phyloP scores from a whole-genome alignment of 495 filamentous ascomycete species.

The Aspergillus incahuasiensis region DNA sequence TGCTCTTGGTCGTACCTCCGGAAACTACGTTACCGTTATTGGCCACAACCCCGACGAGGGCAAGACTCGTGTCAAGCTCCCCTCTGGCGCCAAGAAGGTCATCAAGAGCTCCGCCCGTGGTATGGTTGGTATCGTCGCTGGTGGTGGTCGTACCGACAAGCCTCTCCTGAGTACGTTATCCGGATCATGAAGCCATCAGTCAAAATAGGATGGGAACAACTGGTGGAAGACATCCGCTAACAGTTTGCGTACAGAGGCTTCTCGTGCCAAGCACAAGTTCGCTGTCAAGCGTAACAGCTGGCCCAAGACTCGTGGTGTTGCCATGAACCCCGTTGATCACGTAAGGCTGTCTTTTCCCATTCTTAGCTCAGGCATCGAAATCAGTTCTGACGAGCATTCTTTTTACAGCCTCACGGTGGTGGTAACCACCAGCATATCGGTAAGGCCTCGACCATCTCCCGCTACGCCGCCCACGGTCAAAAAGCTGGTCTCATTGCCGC shows the following conservation, averaged over 20 bases:
- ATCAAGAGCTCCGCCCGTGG: constrained; percentile 84
- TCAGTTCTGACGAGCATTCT: constrained; percentile 26
- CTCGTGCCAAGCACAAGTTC: constrained; percentile 98
- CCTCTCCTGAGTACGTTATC: constrained; percentile 66
- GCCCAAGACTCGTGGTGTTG: constrained; percentile 99
- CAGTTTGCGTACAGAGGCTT: constrained; percentile 57
- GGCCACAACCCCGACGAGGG: constrained; percentile 99
- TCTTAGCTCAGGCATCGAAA: background rate
- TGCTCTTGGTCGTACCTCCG: constrained; percentile 89
- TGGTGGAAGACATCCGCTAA: constrained; percentile 11
- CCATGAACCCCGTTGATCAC: constrained; percentile 99
- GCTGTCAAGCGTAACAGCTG: constrained; percentile 99
- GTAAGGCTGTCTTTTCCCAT: constrained; percentile 40
- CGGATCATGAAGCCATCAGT: background rate
- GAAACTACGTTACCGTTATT: constrained; percentile 98
- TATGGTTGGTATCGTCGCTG: constrained; percentile 99
- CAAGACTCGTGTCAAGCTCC: constrained; percentile 99
- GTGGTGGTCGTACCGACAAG: constrained; percentile 99
- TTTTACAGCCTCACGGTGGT: constrained; percentile 87
- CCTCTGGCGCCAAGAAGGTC: constrained; percentile 98
- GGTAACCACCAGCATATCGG: constrained; percentile 99
- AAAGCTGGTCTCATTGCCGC: constrained; percentile 99
- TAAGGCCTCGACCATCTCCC: constrained; percentile 98
- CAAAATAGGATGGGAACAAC: background rate
- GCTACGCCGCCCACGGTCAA: constrained; percentile 96